Evolutionary conservation across 768 basidiomycete species (phyloP), one percentile per base, ranked within the genome.

Genomic region (Bullera alba): DNA sequence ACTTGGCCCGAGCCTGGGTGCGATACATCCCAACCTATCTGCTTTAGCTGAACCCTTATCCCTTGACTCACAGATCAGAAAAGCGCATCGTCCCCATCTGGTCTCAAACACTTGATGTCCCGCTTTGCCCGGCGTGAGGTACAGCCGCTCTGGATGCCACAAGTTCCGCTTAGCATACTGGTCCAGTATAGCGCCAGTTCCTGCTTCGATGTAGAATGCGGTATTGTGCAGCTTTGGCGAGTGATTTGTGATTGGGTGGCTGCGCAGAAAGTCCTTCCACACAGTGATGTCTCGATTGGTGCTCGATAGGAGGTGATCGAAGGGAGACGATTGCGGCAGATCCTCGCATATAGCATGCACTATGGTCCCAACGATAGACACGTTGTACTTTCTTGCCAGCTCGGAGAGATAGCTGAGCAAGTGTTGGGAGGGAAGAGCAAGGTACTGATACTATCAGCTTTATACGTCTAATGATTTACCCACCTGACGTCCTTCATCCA

Each of bases 191-290:
- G 60, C 45, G 21, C 66, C 66, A 10, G 29, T 44, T n/a, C 50
- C 53, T 12, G 44, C 55, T 44, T 69, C 57, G 39, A 70, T 52
- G 47, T 54, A 67, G 52, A 63, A 63, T 34, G 65, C 68, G 10
- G 58, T 61, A 32, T 70, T 67, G 16, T 49, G 29, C 29, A 63
- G 34, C 29, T 42, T 21, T 5, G 48, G 39, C 8, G n/a, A 32
- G 38, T 42, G 28, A 27, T 50, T 29, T 14, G 32, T 14, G 16
- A 56, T 14, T 4, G 61, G 36, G 63, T 85, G 32, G 8, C 32
- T 34, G 10, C 32, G 85, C 66, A 92, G 78, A 30, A 52, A 61
- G n/a, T 56, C 51, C 12, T 34, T 51, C 58, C 61, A 63, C 39
- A 51, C 53, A 14, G 49, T 42, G 5, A 50, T 17, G 4, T 49